Percentiles rank a stretch among this genome's conserved stretches.
Evolutionary conservation across 164 flowering plant species (phyloP).

Genomic region (Nymphaea colorata): DNA sequence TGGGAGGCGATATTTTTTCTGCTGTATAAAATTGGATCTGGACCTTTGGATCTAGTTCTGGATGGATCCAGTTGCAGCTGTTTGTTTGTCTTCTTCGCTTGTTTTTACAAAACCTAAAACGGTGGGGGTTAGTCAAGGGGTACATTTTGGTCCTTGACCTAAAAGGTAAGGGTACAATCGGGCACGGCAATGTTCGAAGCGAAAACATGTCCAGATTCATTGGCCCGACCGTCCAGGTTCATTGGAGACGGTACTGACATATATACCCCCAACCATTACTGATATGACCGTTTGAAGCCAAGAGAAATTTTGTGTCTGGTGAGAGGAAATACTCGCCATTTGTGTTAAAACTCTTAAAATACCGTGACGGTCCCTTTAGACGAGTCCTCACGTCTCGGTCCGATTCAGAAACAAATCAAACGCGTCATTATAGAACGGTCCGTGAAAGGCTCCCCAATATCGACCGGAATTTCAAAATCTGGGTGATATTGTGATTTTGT

Average conservation of each 20-base stretch:
- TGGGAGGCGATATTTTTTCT: no score
- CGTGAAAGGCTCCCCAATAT: background rate
- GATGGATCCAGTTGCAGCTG: background rate
- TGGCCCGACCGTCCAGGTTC: background rate
- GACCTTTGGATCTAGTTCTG: background rate
- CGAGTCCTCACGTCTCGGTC: background rate
- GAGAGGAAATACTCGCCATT: background rate
- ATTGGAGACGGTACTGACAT: background rate
- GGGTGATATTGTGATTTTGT: background rate
- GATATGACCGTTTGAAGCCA: background rate
- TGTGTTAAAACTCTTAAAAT: background rate
- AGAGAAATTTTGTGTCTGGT: no score
- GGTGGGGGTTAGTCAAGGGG: background rate
- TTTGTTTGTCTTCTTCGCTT: no score
- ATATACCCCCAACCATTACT: background rate
- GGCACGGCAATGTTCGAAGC: background rate
- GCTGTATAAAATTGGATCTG: no score
- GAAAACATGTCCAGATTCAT: conserved; percentile 7
- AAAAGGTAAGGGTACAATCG: no score
- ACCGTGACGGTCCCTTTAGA: no score
- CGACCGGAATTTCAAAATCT: background rate
- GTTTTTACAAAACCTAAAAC: no score
- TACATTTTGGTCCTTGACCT: background rate
- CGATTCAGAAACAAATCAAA: background rate
- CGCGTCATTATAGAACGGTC: background rate